Conservation (phyloP, 371 early-diverging fungal species). For the Dinochytrium kinnereticum region DNA sequence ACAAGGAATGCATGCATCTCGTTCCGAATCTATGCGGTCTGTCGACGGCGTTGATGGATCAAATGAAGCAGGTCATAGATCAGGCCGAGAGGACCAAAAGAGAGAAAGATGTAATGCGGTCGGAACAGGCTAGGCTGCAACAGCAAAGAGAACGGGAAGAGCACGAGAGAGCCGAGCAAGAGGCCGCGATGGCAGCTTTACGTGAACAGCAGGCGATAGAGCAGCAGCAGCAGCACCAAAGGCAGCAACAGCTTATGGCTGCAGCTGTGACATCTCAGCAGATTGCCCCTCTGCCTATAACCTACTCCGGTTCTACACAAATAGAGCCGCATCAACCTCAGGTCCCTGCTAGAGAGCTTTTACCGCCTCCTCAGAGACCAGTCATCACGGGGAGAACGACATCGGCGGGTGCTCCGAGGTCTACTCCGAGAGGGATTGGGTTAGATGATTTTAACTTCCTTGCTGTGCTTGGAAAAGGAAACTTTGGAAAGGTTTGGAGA, state of each 20-base stretch:
- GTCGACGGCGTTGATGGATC: conserved; percentile 79
- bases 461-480: conserved; percentile 95
- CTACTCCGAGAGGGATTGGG: conserved; percentile 33
- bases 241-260: conserved; percentile 29
- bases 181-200: conserved; percentile 44
- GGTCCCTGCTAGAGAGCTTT: neutral
- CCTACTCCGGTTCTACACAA: neutral
- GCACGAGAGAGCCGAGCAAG: conserved; percentile 40
- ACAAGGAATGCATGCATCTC: conserved; percentile 79
- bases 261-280: conserved; percentile 4
- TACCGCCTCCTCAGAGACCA: neutral
- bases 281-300: neutral
- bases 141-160: conserved; percentile 33
- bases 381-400: conserved; percentile 4
- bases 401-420: neutral
- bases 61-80: conserved; percentile 78
- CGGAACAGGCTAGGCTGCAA: neutral
- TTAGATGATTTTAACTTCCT: conserved; percentile 85
- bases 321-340: neutral
- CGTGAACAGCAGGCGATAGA: conserved; percentile 40
- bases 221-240: conserved; percentile 69
- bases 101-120: conserved; percentile 6
- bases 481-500: conserved; percentile 89
- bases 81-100: conserved; percentile 20
- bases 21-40: conserved; percentile 96